Evolutionary conservation across 2,329 filamentous ascomycete genomes (phyloP), one percentile per base, ranked within the genome.

Genomic region (Raffaelea ambrosiae): DNA sequence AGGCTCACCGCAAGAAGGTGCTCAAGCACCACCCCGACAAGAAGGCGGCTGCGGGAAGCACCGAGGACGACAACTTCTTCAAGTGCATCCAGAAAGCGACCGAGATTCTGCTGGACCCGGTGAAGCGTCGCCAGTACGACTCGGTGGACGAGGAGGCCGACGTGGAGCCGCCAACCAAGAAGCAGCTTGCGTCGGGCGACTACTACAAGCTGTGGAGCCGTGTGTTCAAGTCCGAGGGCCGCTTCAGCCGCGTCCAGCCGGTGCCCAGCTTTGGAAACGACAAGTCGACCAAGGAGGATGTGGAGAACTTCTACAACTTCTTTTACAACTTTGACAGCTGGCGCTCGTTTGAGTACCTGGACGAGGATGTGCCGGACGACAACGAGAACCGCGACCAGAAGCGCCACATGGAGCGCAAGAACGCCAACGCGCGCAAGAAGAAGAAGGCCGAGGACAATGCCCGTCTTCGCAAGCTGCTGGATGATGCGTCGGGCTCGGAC

Each of bases 321-420:
- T 98, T 87, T 84, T 98, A 97, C 77, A 94, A 91, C 77, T 95
- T 98, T 61, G 93, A 98, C 77, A 93, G 86, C 67, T 98, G 93
- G 93, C 79, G 93, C 53, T 83, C 86, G 3, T 98, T 98, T 61
- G 93, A 98, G 72, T 98, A 98, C 70, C 86, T 95, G 51, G 93
- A 98, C 63, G 93, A 98, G 74, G 93, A 98, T 64, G 91, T 98
- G 26, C 93, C 93, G 38, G 93, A 98, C 62, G 93, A 98, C 75
- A 95, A 93, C 67, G 93, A 97, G 74, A 95, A 90, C 75, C 90
- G 93, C 66, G 91, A 97, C 72, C 93, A 98, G 76, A 97, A 96
- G 77, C 88, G 93, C 50, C 91, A 98, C 70, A 83, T 93, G 59
- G 93, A 98, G 76, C 86, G 90, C 66, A 98, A 98, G 84, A 98